Percentiles rank a stretch among this genome's conserved stretches.
phyloP scores from a whole-genome alignment of 352 stramenopile genomes.

The Globisporangium uncinulatum region DNA sequence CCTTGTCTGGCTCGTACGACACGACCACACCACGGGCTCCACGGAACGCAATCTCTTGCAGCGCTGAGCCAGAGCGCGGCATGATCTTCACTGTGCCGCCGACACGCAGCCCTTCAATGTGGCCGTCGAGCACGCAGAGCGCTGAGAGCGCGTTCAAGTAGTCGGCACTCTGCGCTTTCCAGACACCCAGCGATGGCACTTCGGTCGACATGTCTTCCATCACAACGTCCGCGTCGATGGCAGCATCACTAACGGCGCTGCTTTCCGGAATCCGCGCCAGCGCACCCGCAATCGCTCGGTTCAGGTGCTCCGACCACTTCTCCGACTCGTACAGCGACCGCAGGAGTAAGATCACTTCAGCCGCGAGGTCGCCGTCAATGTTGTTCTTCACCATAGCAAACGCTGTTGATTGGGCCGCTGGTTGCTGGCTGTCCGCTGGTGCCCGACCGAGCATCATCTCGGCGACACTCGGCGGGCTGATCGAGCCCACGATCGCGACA shows the following conservation, averaged over 20 bases:
- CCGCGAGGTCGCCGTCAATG: constrained; percentile 37
- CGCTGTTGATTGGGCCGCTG: background rate
- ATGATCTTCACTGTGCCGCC: constrained; percentile 83
- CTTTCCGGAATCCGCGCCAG: constrained; percentile 39
- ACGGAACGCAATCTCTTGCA: constrained; percentile 74
- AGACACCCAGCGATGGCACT: constrained; percentile 43
- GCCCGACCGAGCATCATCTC: constrained; percentile 44
- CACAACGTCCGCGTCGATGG: constrained; percentile 66
- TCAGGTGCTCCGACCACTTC: constrained; percentile 68
- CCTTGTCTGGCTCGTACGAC: constrained; percentile 78
- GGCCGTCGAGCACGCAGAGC: constrained; percentile 75
- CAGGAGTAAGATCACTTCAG: constrained; percentile 77
- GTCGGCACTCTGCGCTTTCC: constrained; percentile 37
- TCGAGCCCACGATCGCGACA: constrained; percentile 63
- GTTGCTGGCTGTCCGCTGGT: background rate
- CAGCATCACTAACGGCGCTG: constrained; percentile 17
- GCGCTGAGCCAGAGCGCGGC: constrained; percentile 52
- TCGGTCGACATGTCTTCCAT: constrained; percentile 79
- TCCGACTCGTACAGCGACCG: constrained; percentile 74
- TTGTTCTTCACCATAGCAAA: constrained; percentile 23
- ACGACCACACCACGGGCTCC: constrained; percentile 71
- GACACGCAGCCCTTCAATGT: constrained; percentile 79
- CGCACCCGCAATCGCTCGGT: constrained; percentile 48
- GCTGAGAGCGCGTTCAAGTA: constrained; percentile 71
- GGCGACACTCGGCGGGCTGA: constrained; percentile 62